phyloP scores from a whole-genome alignment of 768 basidiomycete species.

The Lactarius quietus region DNA sequence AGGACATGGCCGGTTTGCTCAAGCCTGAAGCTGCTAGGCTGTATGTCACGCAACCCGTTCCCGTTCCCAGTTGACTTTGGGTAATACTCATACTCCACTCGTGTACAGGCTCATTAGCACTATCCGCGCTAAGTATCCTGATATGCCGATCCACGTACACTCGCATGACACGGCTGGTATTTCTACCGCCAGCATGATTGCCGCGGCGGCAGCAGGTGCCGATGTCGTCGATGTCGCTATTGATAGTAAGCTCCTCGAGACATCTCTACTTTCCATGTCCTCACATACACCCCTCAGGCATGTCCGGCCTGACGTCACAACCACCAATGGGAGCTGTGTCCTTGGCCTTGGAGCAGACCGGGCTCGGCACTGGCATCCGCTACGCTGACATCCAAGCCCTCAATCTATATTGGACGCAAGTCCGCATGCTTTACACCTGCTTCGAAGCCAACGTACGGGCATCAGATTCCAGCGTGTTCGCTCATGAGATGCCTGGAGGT shows the following conservation, averaged over 20 bases:
- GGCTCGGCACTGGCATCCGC: slow-evolving; percentile 91
- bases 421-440: slow-evolving; percentile 90
- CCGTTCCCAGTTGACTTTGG: neutral
- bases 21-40: slow-evolving; percentile 92
- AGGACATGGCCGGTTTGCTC: slow-evolving; percentile 97
- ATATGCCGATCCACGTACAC: slow-evolving; percentile 98
- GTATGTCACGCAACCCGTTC: slow-evolving; percentile 46
- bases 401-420: slow-evolving; percentile 97
- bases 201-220: slow-evolving; percentile 93
- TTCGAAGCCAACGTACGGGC: slow-evolving; percentile 98
- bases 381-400: slow-evolving; percentile 97
- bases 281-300: slow-evolving; percentile 51
- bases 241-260: slow-evolving; percentile 63
- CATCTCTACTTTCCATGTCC: neutral
- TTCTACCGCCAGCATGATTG: slow-evolving; percentile 95
- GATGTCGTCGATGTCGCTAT: slow-evolving; percentile 98
- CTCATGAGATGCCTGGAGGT: slow-evolving; percentile 99
- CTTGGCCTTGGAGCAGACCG: slow-evolving; percentile 91
- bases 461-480: slow-evolving; percentile 97
- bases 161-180: slow-evolving; percentile 99
- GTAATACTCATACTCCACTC: slow-evolving; percentile 6
- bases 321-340: slow-evolving; percentile 98
- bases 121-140: slow-evolving; percentile 93
- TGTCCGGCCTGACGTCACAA: slow-evolving; percentile 98
- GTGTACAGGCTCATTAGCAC: slow-evolving; percentile 76